These are phyloP conservation scores for Apiosordaria backusii DNA, from an alignment of 495 filamentous ascomycete species.

Conservation along the genomic window DNA sequence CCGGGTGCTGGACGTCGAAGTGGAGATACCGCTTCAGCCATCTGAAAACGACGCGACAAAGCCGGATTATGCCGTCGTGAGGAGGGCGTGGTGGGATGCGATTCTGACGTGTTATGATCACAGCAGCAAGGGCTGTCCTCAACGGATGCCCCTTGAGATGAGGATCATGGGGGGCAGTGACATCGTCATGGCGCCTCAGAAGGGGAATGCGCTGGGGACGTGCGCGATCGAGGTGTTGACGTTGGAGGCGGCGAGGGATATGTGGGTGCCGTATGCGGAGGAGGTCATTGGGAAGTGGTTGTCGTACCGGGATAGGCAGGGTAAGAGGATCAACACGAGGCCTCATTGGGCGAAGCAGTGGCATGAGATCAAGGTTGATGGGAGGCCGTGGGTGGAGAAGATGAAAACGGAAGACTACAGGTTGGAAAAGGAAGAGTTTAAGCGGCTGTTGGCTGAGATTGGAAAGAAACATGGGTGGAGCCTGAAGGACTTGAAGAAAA, in stretches of 20 bases:
- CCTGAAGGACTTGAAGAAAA: slow-evolving; percentile 31
- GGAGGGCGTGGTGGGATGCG: slow-evolving; percentile 40
- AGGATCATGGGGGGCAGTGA: slow-evolving; percentile 49
- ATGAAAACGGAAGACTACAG: slow-evolving; percentile 45
- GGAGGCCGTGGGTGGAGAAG: slow-evolving; percentile 33
- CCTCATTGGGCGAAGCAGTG: slow-evolving; percentile 59
- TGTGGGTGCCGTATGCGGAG: slow-evolving; percentile 47
- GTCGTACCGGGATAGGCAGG: slow-evolving; percentile 34
- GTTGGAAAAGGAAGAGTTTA: slow-evolving; percentile 44
- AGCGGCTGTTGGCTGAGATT: slow-evolving; percentile 37
- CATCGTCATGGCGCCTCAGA: slow-evolving; percentile 54
- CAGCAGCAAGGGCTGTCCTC: slow-evolving; percentile 35
- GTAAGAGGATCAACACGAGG: slow-evolving; percentile 36
- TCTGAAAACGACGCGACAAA: background rate
- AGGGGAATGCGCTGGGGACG: slow-evolving; percentile 45
- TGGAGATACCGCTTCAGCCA: background rate
- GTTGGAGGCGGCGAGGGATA: slow-evolving; percentile 39
- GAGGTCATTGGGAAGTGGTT: slow-evolving; percentile 47
- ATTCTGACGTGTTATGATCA: slow-evolving; percentile 45
- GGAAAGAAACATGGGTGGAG: slow-evolving; percentile 47
- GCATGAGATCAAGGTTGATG: slow-evolving; percentile 33
- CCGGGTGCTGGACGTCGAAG: slow-evolving; percentile 37
- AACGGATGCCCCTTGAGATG: slow-evolving; percentile 52
- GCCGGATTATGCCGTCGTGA: background rate
- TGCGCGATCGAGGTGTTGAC: slow-evolving; percentile 50